These are phyloP conservation scores for Tricholoma sp. DNA, from an alignment of 768 basidiomycete species.

Conservation along the genomic window DNA sequence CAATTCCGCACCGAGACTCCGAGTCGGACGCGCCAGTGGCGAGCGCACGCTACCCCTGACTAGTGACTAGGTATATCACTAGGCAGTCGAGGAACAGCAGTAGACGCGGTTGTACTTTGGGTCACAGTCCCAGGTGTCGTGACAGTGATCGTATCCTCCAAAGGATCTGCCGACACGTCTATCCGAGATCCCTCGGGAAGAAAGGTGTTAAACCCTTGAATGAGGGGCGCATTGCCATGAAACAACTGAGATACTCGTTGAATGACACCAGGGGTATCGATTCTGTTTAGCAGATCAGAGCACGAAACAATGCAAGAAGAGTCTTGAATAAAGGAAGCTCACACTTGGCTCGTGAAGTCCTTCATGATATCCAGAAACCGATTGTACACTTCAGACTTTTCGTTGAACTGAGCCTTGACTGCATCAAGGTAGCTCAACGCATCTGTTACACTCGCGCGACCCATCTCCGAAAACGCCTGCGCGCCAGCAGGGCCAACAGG, in stretches of 20 bases:
- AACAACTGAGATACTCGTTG: constrained; percentile 91
- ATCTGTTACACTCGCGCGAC: constrained; percentile 84
- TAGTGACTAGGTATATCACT: constrained; percentile 8
- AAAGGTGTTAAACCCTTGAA: constrained; percentile 98
- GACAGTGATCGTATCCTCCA: constrained; percentile 72
- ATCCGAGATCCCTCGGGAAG: constrained; percentile 92
- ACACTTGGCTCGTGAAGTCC: constrained; percentile 96
- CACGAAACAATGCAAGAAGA: constrained; percentile 9
- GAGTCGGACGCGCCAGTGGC: too few species aligned
- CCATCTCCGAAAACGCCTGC: constrained; percentile 33
- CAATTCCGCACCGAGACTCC: too few species aligned
- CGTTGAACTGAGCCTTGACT: constrained; percentile 87
- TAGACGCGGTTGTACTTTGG: constrained; percentile 47
- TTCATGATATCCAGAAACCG: constrained; percentile 97
- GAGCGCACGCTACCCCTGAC: too few species aligned
- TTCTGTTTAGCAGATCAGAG: constrained; percentile 43
- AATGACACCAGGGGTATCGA: constrained; percentile 97
- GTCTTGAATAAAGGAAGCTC: constrained; percentile 30
- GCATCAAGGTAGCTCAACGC: constrained; percentile 92
- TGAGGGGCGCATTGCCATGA: constrained; percentile 83
- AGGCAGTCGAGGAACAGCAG: constrained; percentile 20
- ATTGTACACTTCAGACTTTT: constrained; percentile 94
- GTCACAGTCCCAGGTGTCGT: constrained; percentile 78
- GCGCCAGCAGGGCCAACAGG: constrained; percentile 15
- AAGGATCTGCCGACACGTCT: constrained; percentile 70